phyloP scores from a whole-genome alignment of 1,284 basidiomycete species.

The Phylloporus sp. region DNA sequence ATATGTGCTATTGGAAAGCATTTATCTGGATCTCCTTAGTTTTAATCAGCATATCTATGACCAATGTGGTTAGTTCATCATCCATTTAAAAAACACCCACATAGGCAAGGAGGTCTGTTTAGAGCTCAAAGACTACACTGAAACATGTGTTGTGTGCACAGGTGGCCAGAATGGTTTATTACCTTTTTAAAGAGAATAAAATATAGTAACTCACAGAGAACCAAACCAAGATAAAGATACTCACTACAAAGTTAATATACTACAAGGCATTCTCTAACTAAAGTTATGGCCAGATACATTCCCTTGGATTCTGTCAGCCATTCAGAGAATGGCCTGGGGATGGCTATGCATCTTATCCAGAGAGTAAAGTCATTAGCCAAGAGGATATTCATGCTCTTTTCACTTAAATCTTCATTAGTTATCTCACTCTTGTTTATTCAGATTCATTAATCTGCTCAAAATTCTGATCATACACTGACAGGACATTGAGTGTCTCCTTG shows the following conservation, averaged over 20 bases:
- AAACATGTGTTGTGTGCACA: background rate
- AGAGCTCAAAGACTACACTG: background rate
- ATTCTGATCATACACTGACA: background rate
- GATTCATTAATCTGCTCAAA: no score
- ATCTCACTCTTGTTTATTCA: background rate
- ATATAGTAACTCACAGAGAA: background rate
- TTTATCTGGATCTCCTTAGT: background rate
- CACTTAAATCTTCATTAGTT: background rate
- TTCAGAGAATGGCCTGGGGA: background rate
- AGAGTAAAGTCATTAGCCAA: background rate
- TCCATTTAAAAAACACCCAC: background rate
- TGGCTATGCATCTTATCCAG: conserved; percentile 6
- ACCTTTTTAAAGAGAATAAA: background rate
- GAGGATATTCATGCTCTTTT: background rate
- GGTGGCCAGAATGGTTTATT: background rate
- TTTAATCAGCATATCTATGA: background rate
- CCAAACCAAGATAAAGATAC: background rate
- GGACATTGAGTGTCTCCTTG: conserved; percentile 9
- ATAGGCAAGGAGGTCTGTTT: background rate
- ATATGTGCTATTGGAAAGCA: background rate
- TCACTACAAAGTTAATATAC: background rate
- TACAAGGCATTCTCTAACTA: background rate
- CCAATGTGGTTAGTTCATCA: background rate
- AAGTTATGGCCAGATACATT: conserved; percentile 1
- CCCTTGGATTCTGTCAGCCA: background rate